Evolutionary conservation across 805 yeast species (phyloP), one percentile per base, ranked within the genome.

Genomic region (Candida railenensis): DNA sequence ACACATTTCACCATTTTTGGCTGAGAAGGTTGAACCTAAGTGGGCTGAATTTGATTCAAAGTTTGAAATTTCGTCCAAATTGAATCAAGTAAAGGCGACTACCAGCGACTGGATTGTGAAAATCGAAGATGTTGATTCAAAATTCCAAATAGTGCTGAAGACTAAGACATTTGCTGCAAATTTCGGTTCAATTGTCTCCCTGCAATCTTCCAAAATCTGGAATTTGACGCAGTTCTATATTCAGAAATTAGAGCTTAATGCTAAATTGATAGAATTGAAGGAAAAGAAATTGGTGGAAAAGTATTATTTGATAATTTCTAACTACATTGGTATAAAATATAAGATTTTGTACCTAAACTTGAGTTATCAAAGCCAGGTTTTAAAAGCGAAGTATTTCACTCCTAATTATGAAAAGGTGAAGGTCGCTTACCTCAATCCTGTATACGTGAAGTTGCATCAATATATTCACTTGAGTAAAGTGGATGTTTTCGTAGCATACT

Each of bases 21-120:
- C 18, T 3, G 15, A 40, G 19, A 15, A 22, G 4, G 43, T 32
- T 5, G 34, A n/a, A 7, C 43, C 43, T 12, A 22, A 11, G 16
- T 40, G 43, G 43, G 34, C 15, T 8, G 25, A 20, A 3, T 40
- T 40, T 22, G 36, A 40, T n/a, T 11, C 16, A 14, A 28, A 32
- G 11, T 40, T 16, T 11, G 34, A 14, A 8, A 16, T 40, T 12
- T 21, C 19, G 4, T 14, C 16, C 16, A 36, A 36, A 12, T 36
- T 7, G 21, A 18, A 11, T 22, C 39, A 36, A 20, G 4, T 25
- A 11, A 25, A 18, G 14, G 14, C 37, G 11, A 18, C 5, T 7
- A 18, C 37, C 11, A 11, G 30, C 30, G 5, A 5, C 30, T 25
- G 30, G 30, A 11, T 25, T 25, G 11, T 7, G 5, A 25, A 25